A percentile compares a stretch with the other conserved stretches of the same genome.
Conservation (phyloP, 108 stramenopile genomes). For the Skeletonema menzelii region DNA sequence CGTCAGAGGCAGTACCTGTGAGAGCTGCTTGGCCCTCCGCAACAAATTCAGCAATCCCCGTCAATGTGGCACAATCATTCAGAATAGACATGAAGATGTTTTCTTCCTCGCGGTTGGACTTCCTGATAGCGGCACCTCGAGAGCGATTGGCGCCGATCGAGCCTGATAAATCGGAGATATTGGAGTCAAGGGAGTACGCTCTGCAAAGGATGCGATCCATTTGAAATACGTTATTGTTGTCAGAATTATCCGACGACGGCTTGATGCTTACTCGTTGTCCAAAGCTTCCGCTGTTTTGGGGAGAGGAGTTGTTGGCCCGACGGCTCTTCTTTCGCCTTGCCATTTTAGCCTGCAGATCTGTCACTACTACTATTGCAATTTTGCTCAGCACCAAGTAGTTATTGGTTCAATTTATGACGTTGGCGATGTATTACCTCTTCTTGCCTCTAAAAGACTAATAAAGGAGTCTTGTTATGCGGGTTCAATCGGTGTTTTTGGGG, state of each 20-base stretch:
- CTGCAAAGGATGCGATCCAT: constrained; percentile 4
- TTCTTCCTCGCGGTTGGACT: background rate
- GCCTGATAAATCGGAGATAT: constrained; percentile 6
- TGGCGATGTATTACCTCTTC: too few species aligned
- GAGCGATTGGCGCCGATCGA: background rate
- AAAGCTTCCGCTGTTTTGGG: background rate
- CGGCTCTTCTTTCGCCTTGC: background rate
- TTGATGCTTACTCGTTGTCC: background rate
- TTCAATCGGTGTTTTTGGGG: too few species aligned
- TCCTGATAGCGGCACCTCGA: background rate
- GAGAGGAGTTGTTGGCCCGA: background rate
- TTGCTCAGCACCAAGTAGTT: background rate
- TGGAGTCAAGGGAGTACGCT: constrained; percentile 1
- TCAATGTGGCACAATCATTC: background rate
- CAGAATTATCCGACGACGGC: background rate
- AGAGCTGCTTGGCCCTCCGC: background rate
- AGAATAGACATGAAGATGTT: background rate
- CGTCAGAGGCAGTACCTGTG: background rate
- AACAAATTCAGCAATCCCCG: background rate
- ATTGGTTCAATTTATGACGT: background rate
- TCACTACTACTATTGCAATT: background rate
- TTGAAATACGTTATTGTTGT: background rate
- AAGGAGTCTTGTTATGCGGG: background rate
- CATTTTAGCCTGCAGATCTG: background rate
- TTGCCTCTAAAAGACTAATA: too few species aligned